Evolutionary conservation across 2,329 filamentous ascomycete species (phyloP), one percentile per base, ranked within the genome.

Genomic region (Phialophora expanda): DNA sequence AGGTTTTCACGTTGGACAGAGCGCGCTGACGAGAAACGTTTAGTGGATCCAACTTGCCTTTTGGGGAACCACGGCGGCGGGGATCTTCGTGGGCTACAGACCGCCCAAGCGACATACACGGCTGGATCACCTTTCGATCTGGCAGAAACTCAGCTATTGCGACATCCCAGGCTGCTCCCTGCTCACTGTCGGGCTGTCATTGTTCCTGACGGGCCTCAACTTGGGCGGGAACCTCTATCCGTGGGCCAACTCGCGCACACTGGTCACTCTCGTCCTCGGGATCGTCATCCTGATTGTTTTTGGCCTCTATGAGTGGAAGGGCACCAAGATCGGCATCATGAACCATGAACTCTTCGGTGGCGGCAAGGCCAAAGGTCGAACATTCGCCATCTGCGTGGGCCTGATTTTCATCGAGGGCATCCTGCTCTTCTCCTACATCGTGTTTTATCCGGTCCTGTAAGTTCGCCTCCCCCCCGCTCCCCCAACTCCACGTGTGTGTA

Each of bases 401-500:
- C 51, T 71, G 14, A 69, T 71, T 46, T 69, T 69, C 54, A 61
- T 71, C 26, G 69, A 71, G 38, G 69, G 67, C n/a, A 65, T 69
- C 24, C 24, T 71, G 53, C 50, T 69, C 6, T 71, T 71, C 56
- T 71, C 69, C 3, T 69, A 66, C 17, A 66, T 71, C 20, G 55
- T 71, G 48, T 69, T 71, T 38, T 71, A 68, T 41, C 69, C 69
- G 4, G 61, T 68, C 28, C 56, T 71, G 69, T 71, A 58, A 69
- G 69, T 64, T 51, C 17, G 2, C 46, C 28, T 17, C 22, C 51
- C 17, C 9, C 20, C n/a, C n/a, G n/a, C n/a, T n/a, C n/a, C n/a
- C n/a, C n/a, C n/a, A n/a, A n/a, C 17, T 44, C 44, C 30, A 28
- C 24, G 12, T 26, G 1, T 24, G 12, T 26, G 1, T 22, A n/a